phyloP scores from a whole-genome alignment of 176 grass and related monocot species.

The Cymbopogon citratus region DNA sequence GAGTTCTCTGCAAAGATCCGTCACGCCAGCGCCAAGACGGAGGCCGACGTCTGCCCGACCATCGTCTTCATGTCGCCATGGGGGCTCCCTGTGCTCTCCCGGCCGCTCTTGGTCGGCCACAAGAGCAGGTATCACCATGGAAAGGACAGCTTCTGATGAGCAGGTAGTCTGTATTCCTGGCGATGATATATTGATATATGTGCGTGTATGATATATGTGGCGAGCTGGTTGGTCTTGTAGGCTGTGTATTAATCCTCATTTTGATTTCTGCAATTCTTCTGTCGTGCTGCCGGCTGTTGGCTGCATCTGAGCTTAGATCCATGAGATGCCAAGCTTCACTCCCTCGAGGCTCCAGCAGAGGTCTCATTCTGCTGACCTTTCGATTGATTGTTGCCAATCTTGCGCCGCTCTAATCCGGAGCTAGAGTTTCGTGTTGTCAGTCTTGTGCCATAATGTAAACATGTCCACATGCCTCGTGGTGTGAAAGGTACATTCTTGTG shows the following conservation, averaged over 20 bases:
- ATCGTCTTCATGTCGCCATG: slow-evolving; percentile 51
- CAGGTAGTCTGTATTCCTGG: not conserved
- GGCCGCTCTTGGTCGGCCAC: slow-evolving; percentile 4
- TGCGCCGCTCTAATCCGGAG: not conserved
- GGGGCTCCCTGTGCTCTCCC: slow-evolving; percentile 57
- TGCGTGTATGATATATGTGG: not conserved
- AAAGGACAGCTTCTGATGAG: not conserved
- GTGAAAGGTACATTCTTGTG: too few relatives aligned
- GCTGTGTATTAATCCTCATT: not conserved
- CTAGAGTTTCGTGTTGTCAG: not conserved
- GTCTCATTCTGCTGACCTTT: not conserved
- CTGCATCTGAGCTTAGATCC: not conserved
- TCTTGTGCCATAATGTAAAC: too few relatives aligned
- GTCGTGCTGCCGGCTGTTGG: not conserved
- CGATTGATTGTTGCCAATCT: not conserved
- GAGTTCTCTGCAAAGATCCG: slow-evolving; percentile 37
- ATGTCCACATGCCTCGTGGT: too few relatives aligned
- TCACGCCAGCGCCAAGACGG: not conserved
- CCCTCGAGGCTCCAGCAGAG: not conserved
- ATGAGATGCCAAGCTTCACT: not conserved
- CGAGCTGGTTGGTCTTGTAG: not conserved
- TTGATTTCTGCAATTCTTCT: not conserved
- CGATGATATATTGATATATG: not conserved
- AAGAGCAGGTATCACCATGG: slow-evolving; percentile 34
- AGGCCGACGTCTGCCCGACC: not conserved